These are phyloP conservation scores for Chlamydomonas sp. DNA, from an alignment of 139 green algal species.

Conservation along the genomic window DNA sequence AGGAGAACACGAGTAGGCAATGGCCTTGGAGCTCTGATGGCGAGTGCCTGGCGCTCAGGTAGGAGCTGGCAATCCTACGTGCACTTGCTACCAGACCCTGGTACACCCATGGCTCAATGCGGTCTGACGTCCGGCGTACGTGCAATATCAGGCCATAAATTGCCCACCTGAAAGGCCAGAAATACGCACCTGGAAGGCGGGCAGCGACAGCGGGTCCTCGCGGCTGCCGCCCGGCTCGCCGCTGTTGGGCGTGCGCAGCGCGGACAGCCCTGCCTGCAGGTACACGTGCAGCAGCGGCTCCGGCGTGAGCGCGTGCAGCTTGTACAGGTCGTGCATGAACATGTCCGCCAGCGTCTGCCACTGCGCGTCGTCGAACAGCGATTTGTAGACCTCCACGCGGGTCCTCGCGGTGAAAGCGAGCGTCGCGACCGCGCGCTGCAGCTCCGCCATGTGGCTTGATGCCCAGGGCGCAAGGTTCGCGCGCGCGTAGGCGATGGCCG, in stretches of 20 bases:
- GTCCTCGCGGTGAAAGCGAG: constrained; percentile 74
- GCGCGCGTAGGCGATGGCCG: constrained; percentile 86
- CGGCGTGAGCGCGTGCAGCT: constrained; percentile 79
- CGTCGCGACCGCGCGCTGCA: constrained; percentile 87
- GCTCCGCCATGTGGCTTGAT: constrained; percentile 69
- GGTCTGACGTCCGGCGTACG: too few species aligned
- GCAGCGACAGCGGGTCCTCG: constrained; percentile 84
- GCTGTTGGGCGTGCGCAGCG: constrained; percentile 82
- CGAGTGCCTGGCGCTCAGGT: too few species aligned
- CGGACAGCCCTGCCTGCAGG: constrained; percentile 87
- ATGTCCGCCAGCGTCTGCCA: constrained; percentile 76
- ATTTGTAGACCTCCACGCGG: not conserved
- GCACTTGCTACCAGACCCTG: too few species aligned
- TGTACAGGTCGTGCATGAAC: constrained; percentile 85
- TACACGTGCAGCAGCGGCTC: constrained; percentile 81
- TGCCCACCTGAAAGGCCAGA: not conserved
- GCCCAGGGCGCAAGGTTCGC: constrained; percentile 82
- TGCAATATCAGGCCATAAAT: too few species aligned
- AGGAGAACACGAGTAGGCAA: too few species aligned
- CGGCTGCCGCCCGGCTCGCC: constrained; percentile 59
- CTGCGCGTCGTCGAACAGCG: constrained; percentile 33
- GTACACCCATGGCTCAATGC: too few species aligned
- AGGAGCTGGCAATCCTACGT: too few species aligned
- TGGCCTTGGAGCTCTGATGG: too few species aligned
- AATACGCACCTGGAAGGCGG: constrained; percentile 63